Evolutionary conservation across 148 eudicot genomes (phyloP).

Genomic region (Chenopodium album): DNA sequence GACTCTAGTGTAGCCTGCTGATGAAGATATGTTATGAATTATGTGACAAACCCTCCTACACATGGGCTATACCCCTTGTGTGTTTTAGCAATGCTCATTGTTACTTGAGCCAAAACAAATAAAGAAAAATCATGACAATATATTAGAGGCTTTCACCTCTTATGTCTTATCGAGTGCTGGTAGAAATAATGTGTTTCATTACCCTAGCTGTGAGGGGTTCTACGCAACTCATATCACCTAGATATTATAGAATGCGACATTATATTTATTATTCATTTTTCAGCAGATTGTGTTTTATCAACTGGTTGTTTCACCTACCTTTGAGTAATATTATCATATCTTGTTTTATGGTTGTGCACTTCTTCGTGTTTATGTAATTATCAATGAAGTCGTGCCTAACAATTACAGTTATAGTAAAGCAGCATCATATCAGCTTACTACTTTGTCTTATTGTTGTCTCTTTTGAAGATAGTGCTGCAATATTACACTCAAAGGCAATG

Average conservation of each 20-base stretch:
- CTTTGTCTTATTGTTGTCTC: conserved; percentile 21
- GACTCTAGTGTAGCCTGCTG: neutral
- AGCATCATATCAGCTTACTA: conserved; percentile 12
- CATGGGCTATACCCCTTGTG: neutral
- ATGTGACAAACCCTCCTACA: neutral
- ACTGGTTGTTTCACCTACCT: neutral
- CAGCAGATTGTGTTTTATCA: too few species aligned
- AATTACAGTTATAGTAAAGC: neutral
- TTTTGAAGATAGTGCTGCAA: conserved; percentile 72
- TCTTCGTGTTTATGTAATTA: neutral
- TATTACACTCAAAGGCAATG: conserved; percentile 94
- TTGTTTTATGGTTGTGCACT: neutral
- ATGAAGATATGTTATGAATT: neutral
- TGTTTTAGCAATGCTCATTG: neutral
- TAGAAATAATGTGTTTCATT: neutral
- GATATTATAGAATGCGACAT: neutral
- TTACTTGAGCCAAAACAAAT: neutral
- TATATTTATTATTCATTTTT: neutral
- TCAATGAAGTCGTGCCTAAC: neutral
- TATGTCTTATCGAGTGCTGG: neutral
- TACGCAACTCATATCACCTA: neutral
- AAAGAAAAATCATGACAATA: neutral
- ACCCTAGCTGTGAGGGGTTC: neutral
- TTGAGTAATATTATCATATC: neutral
- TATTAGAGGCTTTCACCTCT: neutral